Percentiles rank a stretch among this genome's conserved stretches.
These are phyloP conservation scores for Aspergillus aculeatinus DNA, from an alignment of 2,329 filamentous ascomycete species.

Conservation along the genomic window DNA sequence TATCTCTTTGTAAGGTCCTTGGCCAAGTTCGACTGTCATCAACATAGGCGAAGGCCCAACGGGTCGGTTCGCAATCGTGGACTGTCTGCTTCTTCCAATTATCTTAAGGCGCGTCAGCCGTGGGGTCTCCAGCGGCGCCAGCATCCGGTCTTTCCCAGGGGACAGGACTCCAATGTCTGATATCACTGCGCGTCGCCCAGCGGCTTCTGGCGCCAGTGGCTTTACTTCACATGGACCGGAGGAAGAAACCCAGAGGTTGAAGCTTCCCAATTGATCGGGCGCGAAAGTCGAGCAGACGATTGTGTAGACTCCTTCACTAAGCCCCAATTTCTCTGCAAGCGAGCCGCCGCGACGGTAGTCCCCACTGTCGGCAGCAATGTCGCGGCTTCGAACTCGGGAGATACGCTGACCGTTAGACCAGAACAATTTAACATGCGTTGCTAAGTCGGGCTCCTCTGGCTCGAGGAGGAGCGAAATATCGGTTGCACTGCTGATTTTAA, in stretches of 20 bases:
- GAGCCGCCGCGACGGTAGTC: conserved; percentile 83
- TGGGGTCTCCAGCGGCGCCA: conserved; percentile 50
- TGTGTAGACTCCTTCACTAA: conserved; percentile 76
- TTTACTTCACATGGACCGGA: conserved; percentile 54
- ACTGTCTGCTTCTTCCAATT: conserved; percentile 51
- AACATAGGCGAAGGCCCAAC: conserved; percentile 57
- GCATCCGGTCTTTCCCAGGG: conserved; percentile 53
- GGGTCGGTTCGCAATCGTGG: conserved; percentile 37
- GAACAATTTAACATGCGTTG: conserved; percentile 81
- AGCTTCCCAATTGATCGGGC: conserved; percentile 70
- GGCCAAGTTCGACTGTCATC: conserved; percentile 70
- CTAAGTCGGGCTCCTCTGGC: conserved; percentile 63
- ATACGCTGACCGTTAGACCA: conserved; percentile 74
- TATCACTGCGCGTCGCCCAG: conserved; percentile 65
- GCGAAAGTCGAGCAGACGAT: conserved; percentile 91
- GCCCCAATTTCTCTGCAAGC: conserved; percentile 59
- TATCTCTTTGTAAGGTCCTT: conserved; percentile 65
- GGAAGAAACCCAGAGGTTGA: conserved; percentile 72
- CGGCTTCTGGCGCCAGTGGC: conserved; percentile 68
- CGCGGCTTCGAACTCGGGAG: conserved; percentile 65
- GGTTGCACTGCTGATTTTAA: conserved; percentile 57
- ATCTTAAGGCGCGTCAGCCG: conserved; percentile 64
- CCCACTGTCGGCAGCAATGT: conserved; percentile 79
- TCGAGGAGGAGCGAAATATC: conserved; percentile 73
- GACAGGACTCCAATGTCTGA: conserved; percentile 50